Base-by-base conservation (phyloP, 2,329 filamentous ascomycete genomes). In the Ophidiomyces ophidiicola region DNA sequence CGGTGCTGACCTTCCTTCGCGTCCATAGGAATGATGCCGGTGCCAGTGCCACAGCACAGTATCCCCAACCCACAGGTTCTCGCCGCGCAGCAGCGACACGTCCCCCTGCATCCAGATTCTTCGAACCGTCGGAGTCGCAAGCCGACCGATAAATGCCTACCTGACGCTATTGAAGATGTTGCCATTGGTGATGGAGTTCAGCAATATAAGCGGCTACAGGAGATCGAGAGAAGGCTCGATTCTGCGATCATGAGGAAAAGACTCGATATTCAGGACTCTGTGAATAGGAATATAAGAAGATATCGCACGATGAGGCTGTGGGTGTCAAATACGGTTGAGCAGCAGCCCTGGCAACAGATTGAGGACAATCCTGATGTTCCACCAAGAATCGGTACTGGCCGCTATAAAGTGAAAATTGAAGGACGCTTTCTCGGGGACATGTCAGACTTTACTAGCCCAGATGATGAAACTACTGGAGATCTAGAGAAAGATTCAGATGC, bases 181-280 rank as follows among this genome's bases (percentile, higher is more conserved):
- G 75, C 85, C 45, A 76, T 93, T 47, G 85, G 82, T 46, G 82
- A 93, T 58, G 80, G 81, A 26, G 85, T 81, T 31, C 70, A 79
- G 55, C 74, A 84, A 50, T 98, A 98, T 65, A 79, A 78, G 54
- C 77, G 81, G 42, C 64, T 98, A 56, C 77, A 85, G 55, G 86
- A 93, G 49, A 69, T 92, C 43, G 90, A 98, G 70, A 78, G 84
- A 54, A 75, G 79, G 39, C 69, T 98, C 41, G 90, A 98, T 66
- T 83, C 88, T 28, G 82, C 84, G 12, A 92, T 94, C 71, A 87
- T 90, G 59, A 79, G 88, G 55, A 98, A 98, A 68, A 74, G 87
- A 45, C 66, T 98, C 45, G 90, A 98, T 56, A 80, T 94, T 46
- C 75, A 84, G 46, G 88, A 96, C 57, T 78, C 77, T 30, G 74